Base-by-base conservation (phyloP, 805 yeast genomes). In the Kuraishia borneana region DNA sequence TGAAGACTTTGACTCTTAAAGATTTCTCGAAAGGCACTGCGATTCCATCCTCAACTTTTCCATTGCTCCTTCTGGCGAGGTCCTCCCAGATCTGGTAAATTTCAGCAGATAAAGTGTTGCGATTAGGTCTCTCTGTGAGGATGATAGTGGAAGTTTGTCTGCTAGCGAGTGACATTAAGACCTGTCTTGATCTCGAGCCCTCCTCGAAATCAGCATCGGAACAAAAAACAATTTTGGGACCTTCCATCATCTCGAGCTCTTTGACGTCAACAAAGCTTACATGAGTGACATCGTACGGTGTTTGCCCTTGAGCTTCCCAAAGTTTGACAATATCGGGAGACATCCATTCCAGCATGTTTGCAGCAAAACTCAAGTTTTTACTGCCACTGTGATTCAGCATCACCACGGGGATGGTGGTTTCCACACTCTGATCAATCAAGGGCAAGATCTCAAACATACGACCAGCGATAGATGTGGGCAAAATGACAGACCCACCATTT, bases 291-390 rank as follows among this genome's bases (percentile, higher is more conserved):
- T 83, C 94, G 50, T 89, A 88, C 1, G 96, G 95, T 2, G 80
- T 70, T 36, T 70, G 70, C 35, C 77, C 77, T 39, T 72, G 67
- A 6, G 68, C 61, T 47, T 85, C 95, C 89, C 95, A 87, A 31
- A 76, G 81, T 44, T 82, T 80, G 18, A 83, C 70, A n/a, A 87
- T 68, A n/a, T 78, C 68, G 0, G 89, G 72, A 0, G 94, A 76
- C 87, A 92, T 81, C 97, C 97, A 92, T 59, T 92, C 98, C 20
- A 89, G 58, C 79, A 92, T 82, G 36, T 87, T 81, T 10, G 84
- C 73, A 0, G 96, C 95, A 49, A 82, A 84, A 18, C 80, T 70
- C 37, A 92, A 54, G 3, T 80, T 68, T 47, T 89, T 76, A 3
- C 85, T 73, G 18, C 92, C 94, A 0, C 87, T 76, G 45, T 75